Conservation (phyloP, 495 filamentous ascomycete species). For the Hyaloscypha finlandica region DNA sequence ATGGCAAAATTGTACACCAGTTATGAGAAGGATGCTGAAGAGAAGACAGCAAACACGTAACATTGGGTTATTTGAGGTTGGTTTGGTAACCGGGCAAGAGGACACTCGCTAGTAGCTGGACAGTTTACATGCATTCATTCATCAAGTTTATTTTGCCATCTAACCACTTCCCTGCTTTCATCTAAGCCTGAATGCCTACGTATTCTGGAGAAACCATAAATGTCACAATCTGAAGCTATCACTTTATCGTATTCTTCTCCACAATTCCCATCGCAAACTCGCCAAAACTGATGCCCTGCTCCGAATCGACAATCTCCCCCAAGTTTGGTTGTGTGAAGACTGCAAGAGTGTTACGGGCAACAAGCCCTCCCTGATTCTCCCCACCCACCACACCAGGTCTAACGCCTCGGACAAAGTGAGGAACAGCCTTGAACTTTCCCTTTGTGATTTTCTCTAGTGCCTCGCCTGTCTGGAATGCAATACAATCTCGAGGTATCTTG, state of each 20-base stretch:
- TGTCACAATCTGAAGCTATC: not conserved
- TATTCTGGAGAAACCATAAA: not conserved
- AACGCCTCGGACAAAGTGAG: constrained; percentile 89
- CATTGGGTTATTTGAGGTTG: too few relatives aligned
- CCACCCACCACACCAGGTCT: constrained; percentile 41
- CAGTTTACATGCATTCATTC: too few relatives aligned
- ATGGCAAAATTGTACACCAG: too few relatives aligned
- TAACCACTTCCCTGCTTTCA: too few relatives aligned
- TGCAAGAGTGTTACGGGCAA: constrained; percentile 91
- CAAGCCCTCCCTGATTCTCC: constrained; percentile 36
- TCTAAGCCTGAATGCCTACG: too few relatives aligned
- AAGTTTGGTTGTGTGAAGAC: constrained; percentile 98
- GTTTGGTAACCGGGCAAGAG: too few relatives aligned
- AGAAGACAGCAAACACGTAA: too few relatives aligned
- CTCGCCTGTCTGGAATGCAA: constrained; percentile 96
- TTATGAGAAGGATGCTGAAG: too few relatives aligned
- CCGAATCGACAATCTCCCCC: constrained; percentile 76
- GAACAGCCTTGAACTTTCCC: constrained; percentile 89
- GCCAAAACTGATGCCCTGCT: constrained; percentile 74
- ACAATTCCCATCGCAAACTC: constrained; percentile 86
- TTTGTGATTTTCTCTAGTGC: constrained; percentile 84
- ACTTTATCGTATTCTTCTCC: constrained; percentile 64
- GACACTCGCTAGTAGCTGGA: too few relatives aligned
- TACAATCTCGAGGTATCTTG: constrained; percentile 83
- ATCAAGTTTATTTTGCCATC: too few relatives aligned